Evolutionary conservation across 768 basidiomycete species (phyloP), one percentile per base, ranked within the genome.

Genomic region (Trametes cingulata): DNA sequence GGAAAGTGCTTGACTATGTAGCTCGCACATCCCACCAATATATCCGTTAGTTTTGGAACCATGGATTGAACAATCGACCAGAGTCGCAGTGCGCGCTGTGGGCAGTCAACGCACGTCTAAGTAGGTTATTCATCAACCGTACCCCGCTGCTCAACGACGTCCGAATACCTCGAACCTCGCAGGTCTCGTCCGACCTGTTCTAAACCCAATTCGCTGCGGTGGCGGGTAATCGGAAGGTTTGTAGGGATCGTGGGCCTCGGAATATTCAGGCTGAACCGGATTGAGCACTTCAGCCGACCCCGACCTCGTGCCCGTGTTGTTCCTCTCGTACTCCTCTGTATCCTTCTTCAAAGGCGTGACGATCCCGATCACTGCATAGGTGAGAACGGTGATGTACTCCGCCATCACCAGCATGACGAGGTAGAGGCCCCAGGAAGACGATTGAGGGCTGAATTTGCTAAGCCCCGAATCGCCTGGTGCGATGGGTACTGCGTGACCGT

Each of bases 1-100:
- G 74, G 78, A 75, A 78, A 75, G 75, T 77, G 85, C 86, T 89
- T 86, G 87, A 89, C 87, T 89, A 86, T 87, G 87, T 66, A 67
- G 81, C 78, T 82, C 85, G 71, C 66, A 89, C 85, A 88, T 74
- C 60, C 62, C 55, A 61, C 8, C 37, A 61, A 55, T 56, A 50
- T 7, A 58, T 25, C 0, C 37, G 3, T 27, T 20, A 0, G 19
- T 22, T 35, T 39, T 36, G 29, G 1, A 37, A n/a, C n/a, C n/a
- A n/a, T n/a, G n/a, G n/a, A n/a, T n/a, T n/a, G n/a, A n/a, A n/a
- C n/a, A n/a, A n/a, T n/a, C n/a, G n/a, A n/a, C n/a, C n/a, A n/a
- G n/a, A n/a, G n/a, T n/a, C n/a, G n/a, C n/a, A n/a, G n/a, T n/a
- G n/a, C n/a, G n/a, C n/a, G n/a, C n/a, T n/a, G n/a, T n/a, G n/a